Conservation (phyloP, 1,284 basidiomycete genomes). For the Gomphus sp. region DNA sequence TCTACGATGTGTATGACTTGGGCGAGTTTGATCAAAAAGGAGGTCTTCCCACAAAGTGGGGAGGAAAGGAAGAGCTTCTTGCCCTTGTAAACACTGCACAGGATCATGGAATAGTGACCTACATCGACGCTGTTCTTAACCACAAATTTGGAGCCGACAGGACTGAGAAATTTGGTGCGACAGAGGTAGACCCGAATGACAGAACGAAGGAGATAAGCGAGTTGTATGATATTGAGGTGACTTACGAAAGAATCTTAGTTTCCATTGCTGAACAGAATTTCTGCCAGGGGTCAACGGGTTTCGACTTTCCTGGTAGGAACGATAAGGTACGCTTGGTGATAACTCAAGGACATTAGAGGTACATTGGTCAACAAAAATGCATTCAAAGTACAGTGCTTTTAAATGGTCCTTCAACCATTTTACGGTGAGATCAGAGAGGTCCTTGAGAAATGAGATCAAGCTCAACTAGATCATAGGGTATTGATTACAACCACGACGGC, state of each 20-base stretch:
- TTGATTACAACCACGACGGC: slow-evolving; percentile 39
- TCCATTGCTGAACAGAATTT: neutral
- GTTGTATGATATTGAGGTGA: slow-evolving; percentile 32
- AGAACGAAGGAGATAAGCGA: slow-evolving; percentile 15
- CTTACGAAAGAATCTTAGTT: neutral
- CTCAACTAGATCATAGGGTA: neutral
- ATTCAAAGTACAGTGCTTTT: slow-evolving; percentile 28
- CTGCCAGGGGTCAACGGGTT: slow-evolving; percentile 26
- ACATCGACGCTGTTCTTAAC: slow-evolving; percentile 25
- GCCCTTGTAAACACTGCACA: slow-evolving; percentile 29
- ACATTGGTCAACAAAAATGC: neutral
- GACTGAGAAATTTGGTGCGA: slow-evolving; percentile 38
- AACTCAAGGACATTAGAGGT: neutral
- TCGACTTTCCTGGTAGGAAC: slow-evolving; percentile 42
- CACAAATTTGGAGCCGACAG: slow-evolving; percentile 39
- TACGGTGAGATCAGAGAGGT: slow-evolving; percentile 15
- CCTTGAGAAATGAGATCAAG: neutral
- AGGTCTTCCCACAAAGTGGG: slow-evolving; percentile 40
- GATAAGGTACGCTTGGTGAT: slow-evolving; percentile 16
- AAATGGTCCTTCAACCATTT: slow-evolving; percentile 41
- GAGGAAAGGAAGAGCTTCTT: slow-evolving; percentile 47
- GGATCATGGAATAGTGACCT: slow-evolving; percentile 23
- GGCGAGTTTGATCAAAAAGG: slow-evolving; percentile 49
- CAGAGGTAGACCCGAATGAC: slow-evolving; percentile 35
- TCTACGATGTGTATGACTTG: slow-evolving; percentile 34